Percentiles rank a stretch among this genome's conserved stretches.
Evolutionary conservation across 108 stramenopile genomes (phyloP).

Genomic region (Ochromonas danica): DNA sequence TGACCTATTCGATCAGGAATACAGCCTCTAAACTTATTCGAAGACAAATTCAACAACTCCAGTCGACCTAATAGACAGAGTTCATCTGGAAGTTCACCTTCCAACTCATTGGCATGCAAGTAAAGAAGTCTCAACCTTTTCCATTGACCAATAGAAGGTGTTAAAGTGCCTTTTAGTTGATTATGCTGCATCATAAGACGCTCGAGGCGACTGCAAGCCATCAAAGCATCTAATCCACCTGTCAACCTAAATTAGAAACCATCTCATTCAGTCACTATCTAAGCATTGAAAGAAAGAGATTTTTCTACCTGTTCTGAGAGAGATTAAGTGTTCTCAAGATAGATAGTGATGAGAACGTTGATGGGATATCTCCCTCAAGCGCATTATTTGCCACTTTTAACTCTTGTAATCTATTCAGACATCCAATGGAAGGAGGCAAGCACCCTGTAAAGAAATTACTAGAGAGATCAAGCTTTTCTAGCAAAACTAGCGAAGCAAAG

Average conservation of each 20-base stretch:
- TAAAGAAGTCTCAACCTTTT: background rate
- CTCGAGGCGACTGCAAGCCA: background rate
- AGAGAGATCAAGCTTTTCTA: background rate
- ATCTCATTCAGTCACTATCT: no score
- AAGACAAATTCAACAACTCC: background rate
- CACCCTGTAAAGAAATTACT: background rate
- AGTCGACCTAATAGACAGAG: background rate
- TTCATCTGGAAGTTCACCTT: background rate
- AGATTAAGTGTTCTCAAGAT: background rate
- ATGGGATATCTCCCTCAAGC: background rate
- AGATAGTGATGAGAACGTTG: background rate
- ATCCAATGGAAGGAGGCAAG: background rate
- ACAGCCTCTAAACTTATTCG: background rate
- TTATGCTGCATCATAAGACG: background rate
- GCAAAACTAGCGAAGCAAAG: background rate
- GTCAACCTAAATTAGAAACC: no score
- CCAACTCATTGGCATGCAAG: background rate
- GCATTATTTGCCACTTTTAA: background rate
- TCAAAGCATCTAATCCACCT: background rate
- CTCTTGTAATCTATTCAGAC: background rate
- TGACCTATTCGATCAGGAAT: background rate
- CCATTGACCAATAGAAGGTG: background rate
- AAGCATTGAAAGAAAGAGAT: no score
- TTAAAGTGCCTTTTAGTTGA: background rate
- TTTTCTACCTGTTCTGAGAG: background rate